Conservation (phyloP, 306 rosid species). For the Cucumis sativus region DNA sequence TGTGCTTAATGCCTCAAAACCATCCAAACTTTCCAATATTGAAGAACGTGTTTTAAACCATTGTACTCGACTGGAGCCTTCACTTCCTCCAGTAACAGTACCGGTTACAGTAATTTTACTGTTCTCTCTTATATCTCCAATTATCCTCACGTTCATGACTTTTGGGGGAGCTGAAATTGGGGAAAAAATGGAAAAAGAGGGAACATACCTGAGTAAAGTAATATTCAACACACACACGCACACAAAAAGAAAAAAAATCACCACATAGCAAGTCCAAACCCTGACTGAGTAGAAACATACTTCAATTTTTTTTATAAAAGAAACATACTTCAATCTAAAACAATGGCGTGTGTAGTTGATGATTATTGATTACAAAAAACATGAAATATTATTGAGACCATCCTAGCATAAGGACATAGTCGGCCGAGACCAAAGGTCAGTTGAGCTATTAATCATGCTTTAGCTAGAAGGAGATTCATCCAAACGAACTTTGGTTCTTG, state of each 20-base stretch:
- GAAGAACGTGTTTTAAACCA: conserved; percentile 77
- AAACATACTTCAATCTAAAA: background rate
- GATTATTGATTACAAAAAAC: too few species aligned
- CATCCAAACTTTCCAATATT: conserved; percentile 51
- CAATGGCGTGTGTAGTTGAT: background rate
- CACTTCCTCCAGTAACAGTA: conserved; percentile 85
- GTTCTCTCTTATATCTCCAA: conserved; percentile 81
- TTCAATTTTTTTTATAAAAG: background rate
- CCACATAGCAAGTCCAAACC: background rate
- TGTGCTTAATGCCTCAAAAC: conserved; percentile 66
- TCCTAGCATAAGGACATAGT: too few species aligned
- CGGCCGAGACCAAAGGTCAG: too few species aligned
- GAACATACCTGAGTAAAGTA: background rate
- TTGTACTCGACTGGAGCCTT: conserved; percentile 90
- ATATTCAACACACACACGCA: background rate
- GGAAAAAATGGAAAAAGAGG: background rate
- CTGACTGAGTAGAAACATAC: background rate
- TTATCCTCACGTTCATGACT: conserved; percentile 51
- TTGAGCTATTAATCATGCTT: too few species aligned
- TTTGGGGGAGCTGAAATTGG: conserved; percentile 87
- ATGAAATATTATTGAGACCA: too few species aligned
- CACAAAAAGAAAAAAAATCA: background rate
- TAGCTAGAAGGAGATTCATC: too few species aligned
- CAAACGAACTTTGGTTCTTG: too few species aligned
- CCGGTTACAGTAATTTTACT: conserved; percentile 74